A percentile compares a stretch with the other conserved stretches of the same genome.
phyloP scores from a whole-genome alignment of 1,284 basidiomycete genomes.

The Xerocomus nothofagi region DNA sequence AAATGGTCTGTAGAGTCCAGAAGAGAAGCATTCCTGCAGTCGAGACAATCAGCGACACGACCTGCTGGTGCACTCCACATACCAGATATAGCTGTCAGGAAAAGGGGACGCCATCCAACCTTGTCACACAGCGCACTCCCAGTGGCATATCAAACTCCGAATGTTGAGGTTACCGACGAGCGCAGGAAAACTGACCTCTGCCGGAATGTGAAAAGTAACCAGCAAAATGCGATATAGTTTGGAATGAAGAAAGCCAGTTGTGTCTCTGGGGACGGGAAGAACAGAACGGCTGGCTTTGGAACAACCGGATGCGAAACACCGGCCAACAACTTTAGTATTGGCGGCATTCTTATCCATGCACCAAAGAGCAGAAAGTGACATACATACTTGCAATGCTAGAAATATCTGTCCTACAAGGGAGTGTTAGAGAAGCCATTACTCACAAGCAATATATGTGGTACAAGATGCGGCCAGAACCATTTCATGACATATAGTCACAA shows the following conservation, averaged over 20 bases:
- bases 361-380: no score
- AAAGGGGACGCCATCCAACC: constrained; percentile 52
- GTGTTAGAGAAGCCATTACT: no score
- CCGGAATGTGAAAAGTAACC: neutral
- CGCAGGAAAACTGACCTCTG: no score
- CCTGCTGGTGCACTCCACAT: neutral
- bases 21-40: constrained; percentile 3
- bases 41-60: neutral
- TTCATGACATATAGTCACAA: neutral
- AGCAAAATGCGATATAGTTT: neutral
- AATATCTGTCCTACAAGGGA: no score
- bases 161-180: constrained; percentile 53
- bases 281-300: neutral
- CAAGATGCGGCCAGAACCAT: neutral
- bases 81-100: constrained; percentile 38
- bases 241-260: neutral
- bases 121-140: constrained; percentile 52
- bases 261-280: neutral
- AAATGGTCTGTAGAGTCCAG: constrained; percentile 9
- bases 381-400: no score
- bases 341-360: no score
- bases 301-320: neutral
- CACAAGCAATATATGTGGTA: neutral
- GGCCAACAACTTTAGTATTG: no score
- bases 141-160: constrained; percentile 50